Percentiles rank a stretch among this genome's conserved stretches.
Conservation (phyloP, 306 rosid species). For the Begonia loranthoides region DNA sequence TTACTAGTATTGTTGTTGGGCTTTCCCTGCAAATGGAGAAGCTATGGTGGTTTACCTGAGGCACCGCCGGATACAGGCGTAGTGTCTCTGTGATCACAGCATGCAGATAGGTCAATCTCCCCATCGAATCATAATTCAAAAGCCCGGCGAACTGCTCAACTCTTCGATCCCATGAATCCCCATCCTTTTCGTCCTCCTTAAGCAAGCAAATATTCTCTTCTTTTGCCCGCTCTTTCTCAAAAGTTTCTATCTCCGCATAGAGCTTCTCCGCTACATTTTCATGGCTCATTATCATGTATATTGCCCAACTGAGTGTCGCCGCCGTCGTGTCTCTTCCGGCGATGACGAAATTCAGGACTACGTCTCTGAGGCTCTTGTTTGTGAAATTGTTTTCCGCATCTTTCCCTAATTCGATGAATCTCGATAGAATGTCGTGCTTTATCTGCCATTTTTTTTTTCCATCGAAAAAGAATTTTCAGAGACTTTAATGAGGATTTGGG, state of each 20-base stretch:
- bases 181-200: conserved; percentile 32
- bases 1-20: too few species aligned
- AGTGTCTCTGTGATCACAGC: conserved; percentile 90
- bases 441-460: conserved; percentile 34
- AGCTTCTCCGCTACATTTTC: conserved; percentile 61
- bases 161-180: conserved; percentile 45
- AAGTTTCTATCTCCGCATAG: conserved; percentile 46
- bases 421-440: conserved; percentile 75
- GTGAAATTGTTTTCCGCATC: conserved; percentile 35
- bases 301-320: conserved; percentile 89
- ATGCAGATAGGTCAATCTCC: conserved; percentile 52
- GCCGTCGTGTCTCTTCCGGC: conserved; percentile 98
- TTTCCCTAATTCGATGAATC: conserved; percentile 64
- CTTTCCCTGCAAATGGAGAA: not conserved
- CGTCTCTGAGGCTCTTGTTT: conserved; percentile 73
- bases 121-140: conserved; percentile 59
- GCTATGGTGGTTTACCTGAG: conserved; percentile 48
- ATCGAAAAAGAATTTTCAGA: not conserved
- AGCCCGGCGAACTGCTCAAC: conserved; percentile 40
- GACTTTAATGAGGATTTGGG: not conserved
- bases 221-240: conserved; percentile 52
- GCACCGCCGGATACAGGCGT: conserved; percentile 85
- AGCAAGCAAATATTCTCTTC: conserved; percentile 36
- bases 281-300: conserved; percentile 65
- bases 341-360: conserved; percentile 83